Conservation (phyloP, 768 basidiomycete species). For the Boletus huronensis region DNA sequence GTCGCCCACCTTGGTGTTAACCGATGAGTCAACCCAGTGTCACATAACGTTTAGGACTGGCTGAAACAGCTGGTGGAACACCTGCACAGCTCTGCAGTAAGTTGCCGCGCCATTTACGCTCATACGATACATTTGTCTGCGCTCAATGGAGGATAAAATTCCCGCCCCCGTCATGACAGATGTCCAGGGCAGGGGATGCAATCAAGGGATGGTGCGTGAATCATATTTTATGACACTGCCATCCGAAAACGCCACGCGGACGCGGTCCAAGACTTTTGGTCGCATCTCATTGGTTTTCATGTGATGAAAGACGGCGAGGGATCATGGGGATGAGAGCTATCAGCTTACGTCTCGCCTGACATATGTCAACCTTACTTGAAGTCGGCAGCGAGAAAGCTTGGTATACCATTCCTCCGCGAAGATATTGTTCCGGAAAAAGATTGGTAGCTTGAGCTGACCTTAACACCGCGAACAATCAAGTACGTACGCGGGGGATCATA, state of each 20-base stretch:
- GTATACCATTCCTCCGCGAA: not conserved
- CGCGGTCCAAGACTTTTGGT: not conserved
- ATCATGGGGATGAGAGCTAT: not conserved
- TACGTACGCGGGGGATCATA: not conserved
- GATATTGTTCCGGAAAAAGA: too few relatives aligned
- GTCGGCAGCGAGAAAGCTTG: not conserved
- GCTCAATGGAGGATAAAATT: too few relatives aligned
- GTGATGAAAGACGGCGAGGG: too few relatives aligned
- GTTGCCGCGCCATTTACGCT: too few relatives aligned
- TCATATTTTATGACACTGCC: not conserved
- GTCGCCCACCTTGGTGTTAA: too few relatives aligned
- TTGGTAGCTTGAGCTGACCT: not conserved
- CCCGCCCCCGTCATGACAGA: not conserved
- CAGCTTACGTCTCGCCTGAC: not conserved
- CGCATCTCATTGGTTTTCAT: not conserved
- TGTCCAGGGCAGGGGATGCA: not conserved
- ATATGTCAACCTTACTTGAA: not conserved
- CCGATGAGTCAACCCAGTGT: too few relatives aligned
- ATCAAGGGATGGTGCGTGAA: not conserved
- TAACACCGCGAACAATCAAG: not conserved
- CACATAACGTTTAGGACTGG: too few relatives aligned
- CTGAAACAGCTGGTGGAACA: too few relatives aligned
- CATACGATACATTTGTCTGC: too few relatives aligned
- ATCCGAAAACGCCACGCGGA: not conserved
- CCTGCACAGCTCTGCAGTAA: too few relatives aligned